These are phyloP conservation scores for Tulasnella sp. DNA, from an alignment of 768 basidiomycete species.

Conservation along the genomic window DNA sequence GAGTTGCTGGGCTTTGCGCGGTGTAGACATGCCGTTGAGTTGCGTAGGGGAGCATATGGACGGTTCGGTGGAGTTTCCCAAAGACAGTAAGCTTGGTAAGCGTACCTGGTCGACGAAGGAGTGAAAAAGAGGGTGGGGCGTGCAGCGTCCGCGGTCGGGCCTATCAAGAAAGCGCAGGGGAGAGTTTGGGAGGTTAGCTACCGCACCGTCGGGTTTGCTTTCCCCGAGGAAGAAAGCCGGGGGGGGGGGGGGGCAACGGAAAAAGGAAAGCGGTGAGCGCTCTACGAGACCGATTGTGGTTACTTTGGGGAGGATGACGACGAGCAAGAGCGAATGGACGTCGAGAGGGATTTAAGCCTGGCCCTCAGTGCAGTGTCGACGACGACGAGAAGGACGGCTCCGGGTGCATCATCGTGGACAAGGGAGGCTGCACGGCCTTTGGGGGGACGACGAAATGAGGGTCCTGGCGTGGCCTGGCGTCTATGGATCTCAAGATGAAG, in stretches of 20 bases:
- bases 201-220: background rate
- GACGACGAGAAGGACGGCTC: background rate
- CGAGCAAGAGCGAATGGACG: background rate
- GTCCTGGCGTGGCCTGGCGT: background rate
- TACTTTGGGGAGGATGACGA: background rate
- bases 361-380: background rate
- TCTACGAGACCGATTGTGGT: background rate
- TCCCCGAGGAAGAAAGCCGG: background rate
- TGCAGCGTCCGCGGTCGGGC: background rate
- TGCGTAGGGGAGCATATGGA: background rate
- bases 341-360: background rate
- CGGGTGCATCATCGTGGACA: background rate
- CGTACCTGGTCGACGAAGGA: background rate
- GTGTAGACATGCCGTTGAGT: background rate
- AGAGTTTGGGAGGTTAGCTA: background rate
- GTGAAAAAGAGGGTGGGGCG: background rate
- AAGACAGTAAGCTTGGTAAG: background rate
- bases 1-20: background rate
- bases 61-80: background rate
- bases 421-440: background rate
- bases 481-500: background rate
- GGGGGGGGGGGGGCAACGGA: background rate
- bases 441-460: background rate
- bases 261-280: background rate
- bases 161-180: no score